Evolutionary conservation across 495 filamentous ascomycete species (phyloP).

Genomic region (Wilcoxina mikolae): DNA sequence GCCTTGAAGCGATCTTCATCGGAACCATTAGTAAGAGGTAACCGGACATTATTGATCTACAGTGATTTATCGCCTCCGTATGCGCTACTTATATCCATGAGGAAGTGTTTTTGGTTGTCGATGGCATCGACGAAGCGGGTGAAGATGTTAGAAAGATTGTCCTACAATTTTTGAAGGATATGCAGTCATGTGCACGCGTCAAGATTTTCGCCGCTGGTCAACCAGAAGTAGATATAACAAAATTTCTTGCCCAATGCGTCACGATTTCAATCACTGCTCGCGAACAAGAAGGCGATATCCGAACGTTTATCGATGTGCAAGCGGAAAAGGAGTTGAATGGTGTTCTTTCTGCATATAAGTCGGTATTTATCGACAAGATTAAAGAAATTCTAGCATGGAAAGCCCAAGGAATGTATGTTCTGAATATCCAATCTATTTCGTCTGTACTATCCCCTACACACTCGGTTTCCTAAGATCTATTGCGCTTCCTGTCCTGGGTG

Average conservation of each 20-base stretch:
- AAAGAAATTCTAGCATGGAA: background rate
- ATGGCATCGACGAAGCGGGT: slow-evolving; percentile 23
- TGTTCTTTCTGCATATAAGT: background rate
- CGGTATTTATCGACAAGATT: background rate
- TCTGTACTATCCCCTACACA: too few relatives aligned
- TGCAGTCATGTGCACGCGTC: slow-evolving; percentile 14
- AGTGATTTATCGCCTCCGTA: slow-evolving; percentile 3
- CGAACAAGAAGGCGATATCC: slow-evolving; percentile 12
- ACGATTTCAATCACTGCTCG: slow-evolving; percentile 12
- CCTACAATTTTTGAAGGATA: slow-evolving; percentile 10
- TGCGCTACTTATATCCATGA: slow-evolving; percentile 11
- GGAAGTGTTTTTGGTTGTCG: slow-evolving; percentile 19
- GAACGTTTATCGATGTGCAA: slow-evolving; percentile 8
- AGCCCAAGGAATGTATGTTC: background rate
- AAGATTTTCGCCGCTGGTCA: slow-evolving; percentile 19
- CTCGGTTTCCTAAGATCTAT: too few relatives aligned
- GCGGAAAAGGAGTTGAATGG: background rate
- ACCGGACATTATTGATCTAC: slow-evolving; percentile 1
- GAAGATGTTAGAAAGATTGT: slow-evolving; percentile 6
- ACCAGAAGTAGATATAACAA: slow-evolving; percentile 15
- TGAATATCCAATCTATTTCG: background rate
- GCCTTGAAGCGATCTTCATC: background rate
- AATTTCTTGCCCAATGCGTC: slow-evolving; percentile 6
- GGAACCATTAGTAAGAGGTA: slow-evolving; percentile 10
- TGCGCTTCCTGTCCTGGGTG: too few relatives aligned